Evolutionary conservation across 2,329 filamentous ascomycete genomes (phyloP).

Genomic region (Penicillium sp.): DNA sequence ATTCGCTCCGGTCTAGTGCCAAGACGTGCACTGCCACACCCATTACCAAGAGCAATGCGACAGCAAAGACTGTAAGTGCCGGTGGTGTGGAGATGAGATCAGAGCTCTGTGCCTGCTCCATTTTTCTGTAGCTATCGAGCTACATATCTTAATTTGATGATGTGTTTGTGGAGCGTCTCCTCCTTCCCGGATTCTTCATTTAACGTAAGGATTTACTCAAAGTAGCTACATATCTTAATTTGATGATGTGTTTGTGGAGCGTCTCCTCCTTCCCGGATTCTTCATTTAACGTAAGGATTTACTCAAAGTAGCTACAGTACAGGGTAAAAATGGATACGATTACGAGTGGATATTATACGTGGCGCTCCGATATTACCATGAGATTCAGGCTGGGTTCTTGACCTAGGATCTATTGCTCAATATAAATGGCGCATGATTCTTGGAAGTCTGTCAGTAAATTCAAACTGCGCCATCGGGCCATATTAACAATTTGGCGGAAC

Average conservation of each 20-base stretch:
- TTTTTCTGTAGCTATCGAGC: neutral
- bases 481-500: neutral
- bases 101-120: neutral
- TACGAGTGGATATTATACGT: neutral
- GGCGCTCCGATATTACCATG: neutral
- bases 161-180: no score
- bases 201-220: no score
- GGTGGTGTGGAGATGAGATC: neutral
- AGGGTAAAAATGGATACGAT: neutral
- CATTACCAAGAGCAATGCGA: neutral
- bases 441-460: neutral
- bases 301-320: no score
- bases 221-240: no score
- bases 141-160: no score
- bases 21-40: conserved; percentile 4
- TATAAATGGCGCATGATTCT: neutral
- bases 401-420: neutral
- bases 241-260: no score
- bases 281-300: no score
- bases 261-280: no score
- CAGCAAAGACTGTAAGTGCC: neutral
- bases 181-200: no score
- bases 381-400: neutral
- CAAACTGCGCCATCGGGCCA: neutral
- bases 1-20: neutral